Base-by-base conservation (phyloP, 345 rosid species). In the Punica granatum region DNA sequence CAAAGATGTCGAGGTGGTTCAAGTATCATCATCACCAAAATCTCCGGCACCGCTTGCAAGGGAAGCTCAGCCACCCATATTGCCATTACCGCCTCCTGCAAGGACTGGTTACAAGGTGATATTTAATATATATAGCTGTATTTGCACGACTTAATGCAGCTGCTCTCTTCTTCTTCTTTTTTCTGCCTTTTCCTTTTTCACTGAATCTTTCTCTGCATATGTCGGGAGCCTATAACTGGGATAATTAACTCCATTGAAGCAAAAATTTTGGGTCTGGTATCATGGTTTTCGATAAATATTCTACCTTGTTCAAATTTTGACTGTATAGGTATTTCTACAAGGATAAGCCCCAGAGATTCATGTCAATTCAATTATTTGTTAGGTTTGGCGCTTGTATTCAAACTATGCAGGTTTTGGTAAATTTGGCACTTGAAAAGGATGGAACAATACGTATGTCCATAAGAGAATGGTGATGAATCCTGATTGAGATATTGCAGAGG, bases 1-100 rank as follows among this genome's bases (percentile, higher is more conserved):
- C 72, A 90, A 83, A 73, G 92, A 88, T 73, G 86, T 80, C 72
- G 89, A 85, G 78, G 89, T 84, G 71, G 90, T 87, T 77, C 85
- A 82, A 71, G 82, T 75, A n/a, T 79, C 90, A 12, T 69, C 83
- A 74, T 71, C 70, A 68, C 60, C 82, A 48, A 85, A 81, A 76
- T 80, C 88, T 73, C 73, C 82, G 48, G 73, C 65, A 54, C 78
- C 92, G 2, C 44, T 64, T 63, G 79, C 76, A n/a, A 72, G 78
- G 4, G 89, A 81, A 79, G 74, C 86, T 67, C 90, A 88, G 76
- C 96, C 93, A 33, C 93, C 96, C 26, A 81, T 92, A 63, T 81
- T 92, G 76, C 92, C 98, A 63, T 79, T 88, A 74, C 98, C 98
- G 60, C 77, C 84, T 35, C 81, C 85, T 68, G 81, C 86, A 58